Evolutionary conservation across 2,329 filamentous ascomycete species (phyloP).

Genomic region (Monilinia vaccinii-corymbosi): DNA sequence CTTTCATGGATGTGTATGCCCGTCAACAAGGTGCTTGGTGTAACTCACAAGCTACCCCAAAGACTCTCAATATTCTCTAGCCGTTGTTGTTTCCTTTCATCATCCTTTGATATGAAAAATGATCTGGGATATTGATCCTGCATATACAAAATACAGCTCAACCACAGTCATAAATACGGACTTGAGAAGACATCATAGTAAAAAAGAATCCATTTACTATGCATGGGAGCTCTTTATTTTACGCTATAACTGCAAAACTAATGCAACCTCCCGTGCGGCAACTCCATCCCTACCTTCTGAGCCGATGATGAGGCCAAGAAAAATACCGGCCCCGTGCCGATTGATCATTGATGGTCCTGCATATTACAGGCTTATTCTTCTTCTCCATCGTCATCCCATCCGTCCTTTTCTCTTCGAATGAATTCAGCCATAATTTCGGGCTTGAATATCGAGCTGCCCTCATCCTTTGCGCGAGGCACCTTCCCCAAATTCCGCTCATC

Average conservation of each 20-base stretch:
- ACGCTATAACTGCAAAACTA: neutral
- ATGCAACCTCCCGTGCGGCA: neutral
- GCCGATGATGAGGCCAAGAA: neutral
- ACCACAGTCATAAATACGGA: neutral
- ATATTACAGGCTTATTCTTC: slow-evolving; percentile 22
- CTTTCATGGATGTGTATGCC: neutral
- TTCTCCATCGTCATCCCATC: slow-evolving; percentile 57
- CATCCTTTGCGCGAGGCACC: slow-evolving; percentile 59
- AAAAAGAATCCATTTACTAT: neutral
- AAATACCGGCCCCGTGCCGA: neutral
- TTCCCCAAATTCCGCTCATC: slow-evolving; percentile 46
- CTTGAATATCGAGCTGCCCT: slow-evolving; percentile 63
- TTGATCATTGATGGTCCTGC: neutral
- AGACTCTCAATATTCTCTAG: neutral
- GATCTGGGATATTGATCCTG: neutral
- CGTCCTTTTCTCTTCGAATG: slow-evolving; percentile 73
- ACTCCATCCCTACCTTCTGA: neutral
- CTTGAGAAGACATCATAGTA: neutral
- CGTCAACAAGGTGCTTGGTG: neutral
- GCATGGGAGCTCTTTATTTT: neutral
- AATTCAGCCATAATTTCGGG: slow-evolving; percentile 61
- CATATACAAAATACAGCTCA: neutral
- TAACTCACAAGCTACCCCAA: neutral
- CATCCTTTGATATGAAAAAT: neutral
- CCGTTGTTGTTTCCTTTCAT: too few species aligned